A percentile compares a stretch with the other conserved stretches of the same genome.
Evolutionary conservation across 176 grass and related monocot genomes (phyloP).

Genomic region (Carex kokanica): DNA sequence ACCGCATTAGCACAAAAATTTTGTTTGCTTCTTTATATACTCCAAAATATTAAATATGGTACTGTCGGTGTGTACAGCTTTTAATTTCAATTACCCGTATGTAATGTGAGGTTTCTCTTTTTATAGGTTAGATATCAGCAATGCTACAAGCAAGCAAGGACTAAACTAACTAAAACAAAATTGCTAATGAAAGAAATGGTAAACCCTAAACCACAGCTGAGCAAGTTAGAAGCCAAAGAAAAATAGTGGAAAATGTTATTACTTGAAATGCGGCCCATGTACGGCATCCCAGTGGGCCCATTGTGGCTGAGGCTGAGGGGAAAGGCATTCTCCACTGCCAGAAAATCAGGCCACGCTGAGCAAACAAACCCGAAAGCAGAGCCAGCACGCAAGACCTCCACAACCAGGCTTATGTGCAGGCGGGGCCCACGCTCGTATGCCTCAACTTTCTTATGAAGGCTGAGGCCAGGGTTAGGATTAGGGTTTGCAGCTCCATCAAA

Average conservation of each 20-base stretch:
- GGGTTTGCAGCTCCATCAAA: conserved; percentile 63
- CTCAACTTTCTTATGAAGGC: conserved; percentile 54
- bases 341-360: conserved; percentile 77
- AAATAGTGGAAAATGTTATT: not conserved
- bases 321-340: conserved; percentile 57
- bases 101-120: not conserved
- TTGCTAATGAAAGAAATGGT: not conserved
- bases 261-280: conserved; percentile 52
- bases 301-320: conserved; percentile 35
- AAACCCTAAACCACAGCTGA: not conserved
- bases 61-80: not conserved
- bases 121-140: not conserved
- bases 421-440: conserved; percentile 45
- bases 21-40: not conserved
- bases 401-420: conserved; percentile 84
- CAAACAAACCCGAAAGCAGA: conserved; percentile 62
- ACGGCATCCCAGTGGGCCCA: not conserved
- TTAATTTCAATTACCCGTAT: not conserved
- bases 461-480: conserved; percentile 30
- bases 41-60: not conserved
- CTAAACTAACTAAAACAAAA: too few species aligned
- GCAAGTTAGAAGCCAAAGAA: not conserved
- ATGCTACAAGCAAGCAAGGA: not conserved
- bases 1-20: not conserved
- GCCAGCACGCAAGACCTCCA: conserved; percentile 58